Conservation (phyloP, 202 grass and related monocot genomes). For the Dendrocalamus latiflorus region DNA sequence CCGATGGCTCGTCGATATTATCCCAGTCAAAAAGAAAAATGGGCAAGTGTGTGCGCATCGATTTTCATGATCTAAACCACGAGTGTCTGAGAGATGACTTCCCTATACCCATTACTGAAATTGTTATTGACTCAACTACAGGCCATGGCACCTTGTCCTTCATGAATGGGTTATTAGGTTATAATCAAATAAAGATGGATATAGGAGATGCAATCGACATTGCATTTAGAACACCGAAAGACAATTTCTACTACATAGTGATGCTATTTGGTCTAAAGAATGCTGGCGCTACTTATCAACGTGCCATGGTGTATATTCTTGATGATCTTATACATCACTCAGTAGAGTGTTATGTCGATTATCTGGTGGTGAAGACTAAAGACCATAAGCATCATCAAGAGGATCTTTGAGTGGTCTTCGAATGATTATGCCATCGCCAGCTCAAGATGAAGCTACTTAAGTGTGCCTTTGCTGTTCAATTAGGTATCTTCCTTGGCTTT, state of each 20-base stretch:
- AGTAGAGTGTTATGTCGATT: not conserved
- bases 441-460: not conserved
- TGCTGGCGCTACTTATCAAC: not conserved
- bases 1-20: not conserved
- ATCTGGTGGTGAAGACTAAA: not conserved
- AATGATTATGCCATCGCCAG: not conserved
- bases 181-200: conserved; percentile 21
- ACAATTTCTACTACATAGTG: not conserved
- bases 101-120: not conserved
- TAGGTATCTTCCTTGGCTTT: not conserved
- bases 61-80: not conserved
- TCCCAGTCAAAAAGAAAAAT: not conserved
- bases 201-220: not conserved
- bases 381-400: not conserved
- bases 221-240: not conserved
- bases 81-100: not conserved
- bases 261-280: not conserved
- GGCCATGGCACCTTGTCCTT: not conserved
- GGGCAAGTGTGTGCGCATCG: not conserved
- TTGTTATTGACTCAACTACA: not conserved
- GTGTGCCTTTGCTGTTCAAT: not conserved
- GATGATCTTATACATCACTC: not conserved
- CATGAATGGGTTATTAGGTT: not conserved
- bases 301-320: not conserved
- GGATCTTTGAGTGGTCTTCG: not conserved